These are phyloP conservation scores for Neurospora hispaniola DNA, from an alignment of 495 filamentous ascomycete species.

Conservation along the genomic window DNA sequence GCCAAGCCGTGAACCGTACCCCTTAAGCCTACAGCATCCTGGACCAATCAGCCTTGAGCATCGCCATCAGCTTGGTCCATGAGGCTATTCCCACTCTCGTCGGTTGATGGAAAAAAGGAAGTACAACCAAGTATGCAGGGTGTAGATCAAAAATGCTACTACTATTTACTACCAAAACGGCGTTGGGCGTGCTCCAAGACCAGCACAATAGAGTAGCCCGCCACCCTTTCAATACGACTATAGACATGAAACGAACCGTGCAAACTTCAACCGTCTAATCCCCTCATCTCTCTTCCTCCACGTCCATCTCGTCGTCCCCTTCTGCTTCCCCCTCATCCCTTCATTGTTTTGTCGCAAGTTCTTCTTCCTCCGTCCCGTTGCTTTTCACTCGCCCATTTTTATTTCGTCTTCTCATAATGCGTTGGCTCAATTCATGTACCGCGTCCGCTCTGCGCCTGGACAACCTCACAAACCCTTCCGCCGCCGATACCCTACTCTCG, in stretches of 20 bases:
- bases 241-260: neutral
- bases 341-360: slow-evolving; percentile 2
- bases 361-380: slow-evolving; percentile 8
- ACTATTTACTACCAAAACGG: neutral
- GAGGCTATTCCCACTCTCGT: neutral
- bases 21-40: neutral
- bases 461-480: neutral
- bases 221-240: neutral
- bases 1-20: neutral
- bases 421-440: neutral
- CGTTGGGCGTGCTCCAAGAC: neutral
- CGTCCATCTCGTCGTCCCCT: neutral
- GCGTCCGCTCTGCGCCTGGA: neutral
- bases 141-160: neutral
- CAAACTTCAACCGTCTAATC: slow-evolving; percentile 12
- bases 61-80: neutral
- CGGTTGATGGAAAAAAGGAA: neutral
- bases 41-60: neutral
- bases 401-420: slow-evolving; percentile 8
- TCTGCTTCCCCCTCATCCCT: neutral
- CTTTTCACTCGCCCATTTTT: slow-evolving; percentile 10
- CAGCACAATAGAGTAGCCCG: neutral
- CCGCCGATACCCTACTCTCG: neutral
- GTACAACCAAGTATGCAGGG: neutral
- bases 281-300: slow-evolving; percentile 21